Evolutionary conservation across 176 grass and related monocot genomes (phyloP).

Genomic region (Coix lacrymajobi): DNA sequence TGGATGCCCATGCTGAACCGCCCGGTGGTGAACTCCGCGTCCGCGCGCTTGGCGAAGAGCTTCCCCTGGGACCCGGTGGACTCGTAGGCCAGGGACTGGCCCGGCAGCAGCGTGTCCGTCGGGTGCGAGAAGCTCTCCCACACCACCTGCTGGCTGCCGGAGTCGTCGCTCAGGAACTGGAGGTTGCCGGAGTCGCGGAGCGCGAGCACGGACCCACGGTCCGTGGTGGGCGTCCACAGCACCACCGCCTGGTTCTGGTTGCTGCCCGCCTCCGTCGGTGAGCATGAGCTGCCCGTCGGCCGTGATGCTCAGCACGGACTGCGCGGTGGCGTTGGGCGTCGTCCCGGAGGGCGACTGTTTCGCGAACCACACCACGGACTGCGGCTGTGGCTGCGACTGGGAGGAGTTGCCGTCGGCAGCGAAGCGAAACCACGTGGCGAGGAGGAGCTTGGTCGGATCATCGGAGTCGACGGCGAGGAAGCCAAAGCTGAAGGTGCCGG

Average conservation of each 20-base stretch:
- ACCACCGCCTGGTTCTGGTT: not conserved
- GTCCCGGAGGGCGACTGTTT: not conserved
- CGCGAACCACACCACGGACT: conserved; percentile 33
- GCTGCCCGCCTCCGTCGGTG: not conserved
- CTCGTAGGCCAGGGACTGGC: not conserved
- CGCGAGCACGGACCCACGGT: not conserved
- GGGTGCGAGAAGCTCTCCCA: conserved; percentile 24
- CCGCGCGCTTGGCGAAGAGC: conserved; percentile 26
- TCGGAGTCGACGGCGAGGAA: conserved; percentile 10
- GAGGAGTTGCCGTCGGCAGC: not conserved
- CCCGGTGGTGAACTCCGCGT: conserved; percentile 26
- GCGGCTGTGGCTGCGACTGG: not conserved
- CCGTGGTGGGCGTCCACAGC: not conserved
- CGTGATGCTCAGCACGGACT: conserved; percentile 4
- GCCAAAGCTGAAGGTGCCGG: conserved; percentile 13
- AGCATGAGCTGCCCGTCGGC: not conserved
- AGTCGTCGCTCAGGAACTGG: conserved; percentile 10
- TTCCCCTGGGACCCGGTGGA: not conserved
- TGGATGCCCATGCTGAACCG: conserved; percentile 34
- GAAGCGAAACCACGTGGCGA: conserved; percentile 25
- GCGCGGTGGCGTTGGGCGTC: not conserved
- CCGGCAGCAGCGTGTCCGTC: conserved; percentile 35
- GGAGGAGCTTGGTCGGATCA: conserved; percentile 15
- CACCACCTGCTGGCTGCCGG: not conserved
- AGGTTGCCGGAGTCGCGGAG: conserved; percentile 29